phyloP scores from a whole-genome alignment of 176 grass and related monocot genomes.

The Metroxylon sagu region DNA sequence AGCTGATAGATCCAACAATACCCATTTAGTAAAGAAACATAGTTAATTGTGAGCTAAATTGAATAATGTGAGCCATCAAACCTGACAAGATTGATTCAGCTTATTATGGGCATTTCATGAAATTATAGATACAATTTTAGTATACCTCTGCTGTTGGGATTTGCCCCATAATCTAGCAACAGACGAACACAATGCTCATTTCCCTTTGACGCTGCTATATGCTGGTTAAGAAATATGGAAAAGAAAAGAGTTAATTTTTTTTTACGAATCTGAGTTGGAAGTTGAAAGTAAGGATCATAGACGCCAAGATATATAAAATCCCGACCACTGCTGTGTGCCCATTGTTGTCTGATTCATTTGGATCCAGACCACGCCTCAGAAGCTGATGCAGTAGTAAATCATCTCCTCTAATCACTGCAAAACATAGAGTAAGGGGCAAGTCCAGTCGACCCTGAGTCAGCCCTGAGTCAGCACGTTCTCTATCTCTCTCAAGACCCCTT shows the following conservation, averaged over 20 bases:
- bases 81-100: too few species aligned
- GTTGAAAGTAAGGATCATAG: too few species aligned
- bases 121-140: slow-evolving; percentile 5
- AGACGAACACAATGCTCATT: slow-evolving; percentile 52
- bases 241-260: neutral
- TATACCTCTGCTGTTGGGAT: slow-evolving; percentile 79
- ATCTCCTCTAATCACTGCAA: slow-evolving; percentile 72
- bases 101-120: too few species aligned
- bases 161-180: slow-evolving; percentile 65
- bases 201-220: slow-evolving; percentile 84
- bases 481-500: slow-evolving; percentile 57
- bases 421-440: slow-evolving; percentile 74
- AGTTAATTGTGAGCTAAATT: too few species aligned
- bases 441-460: slow-evolving; percentile 63
- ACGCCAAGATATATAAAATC: neutral
- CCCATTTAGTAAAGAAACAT: too few species aligned
- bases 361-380: slow-evolving; percentile 63
- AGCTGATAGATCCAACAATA: too few species aligned
- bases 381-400: slow-evolving; percentile 68
- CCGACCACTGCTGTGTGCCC: slow-evolving; percentile 68
- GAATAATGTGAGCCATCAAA: too few species aligned
- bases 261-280: too few species aligned
- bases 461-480: too few species aligned
- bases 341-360: slow-evolving; percentile 79
- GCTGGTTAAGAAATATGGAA: slow-evolving; percentile 40